These are phyloP conservation scores for Panicum virgatum DNA, from an alignment of 202 grass and related monocot species.

Conservation along the genomic window DNA sequence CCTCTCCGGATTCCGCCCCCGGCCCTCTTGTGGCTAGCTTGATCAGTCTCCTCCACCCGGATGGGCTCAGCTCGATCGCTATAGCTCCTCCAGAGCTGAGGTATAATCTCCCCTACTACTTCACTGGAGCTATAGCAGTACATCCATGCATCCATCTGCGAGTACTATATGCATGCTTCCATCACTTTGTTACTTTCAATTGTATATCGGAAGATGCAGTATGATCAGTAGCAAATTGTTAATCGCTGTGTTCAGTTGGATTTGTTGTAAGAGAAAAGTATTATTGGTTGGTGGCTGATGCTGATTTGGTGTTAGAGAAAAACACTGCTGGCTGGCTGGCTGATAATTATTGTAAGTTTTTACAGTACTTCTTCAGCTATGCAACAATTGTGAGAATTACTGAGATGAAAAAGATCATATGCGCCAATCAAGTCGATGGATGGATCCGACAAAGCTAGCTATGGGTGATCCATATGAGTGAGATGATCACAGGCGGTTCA, in stretches of 20 bases:
- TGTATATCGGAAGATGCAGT: background rate
- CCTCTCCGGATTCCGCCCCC: slow-evolving; percentile 42
- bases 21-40: slow-evolving; percentile 2
- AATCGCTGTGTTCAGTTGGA: too few relatives aligned
- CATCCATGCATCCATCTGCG: background rate
- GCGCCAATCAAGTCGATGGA: background rate
- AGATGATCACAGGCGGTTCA: background rate
- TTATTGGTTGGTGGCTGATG: too few relatives aligned
- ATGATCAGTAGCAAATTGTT: too few relatives aligned
- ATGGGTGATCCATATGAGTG: background rate
- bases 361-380: background rate
- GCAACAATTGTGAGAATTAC: too few relatives aligned
- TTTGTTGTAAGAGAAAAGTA: too few relatives aligned
- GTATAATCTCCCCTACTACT: background rate
- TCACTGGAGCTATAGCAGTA: background rate
- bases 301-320: too few relatives aligned
- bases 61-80: background rate
- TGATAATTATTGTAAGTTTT: too few relatives aligned
- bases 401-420: background rate
- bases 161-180: background rate
- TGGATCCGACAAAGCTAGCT: background rate
- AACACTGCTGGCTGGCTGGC: too few relatives aligned
- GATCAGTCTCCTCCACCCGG: background rate
- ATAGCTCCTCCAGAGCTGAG: background rate
- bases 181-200: background rate